phyloP scores from a whole-genome alignment of 139 green algal genomes.

The Coelastrella sp. region DNA sequence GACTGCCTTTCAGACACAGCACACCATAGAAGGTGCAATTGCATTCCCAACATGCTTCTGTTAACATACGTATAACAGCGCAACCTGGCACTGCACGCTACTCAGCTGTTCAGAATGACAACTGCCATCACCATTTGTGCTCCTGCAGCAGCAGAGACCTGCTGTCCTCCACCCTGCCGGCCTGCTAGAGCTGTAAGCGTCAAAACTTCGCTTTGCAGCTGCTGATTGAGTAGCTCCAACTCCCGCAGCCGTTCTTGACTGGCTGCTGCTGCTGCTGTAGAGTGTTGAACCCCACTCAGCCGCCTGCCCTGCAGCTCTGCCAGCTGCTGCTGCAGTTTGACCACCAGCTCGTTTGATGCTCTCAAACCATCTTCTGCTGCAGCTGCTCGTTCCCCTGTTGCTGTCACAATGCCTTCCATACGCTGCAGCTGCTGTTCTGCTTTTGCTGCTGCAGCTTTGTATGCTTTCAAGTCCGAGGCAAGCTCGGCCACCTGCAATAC shows the following conservation, averaged over 20 bases:
- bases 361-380: conserved; percentile 9
- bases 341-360: not conserved
- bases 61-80: too few relatives aligned
- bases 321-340: conserved; percentile 12
- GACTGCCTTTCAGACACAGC: too few relatives aligned
- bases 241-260: not conserved
- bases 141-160: too few relatives aligned
- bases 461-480: not conserved
- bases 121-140: too few relatives aligned
- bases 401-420: not conserved
- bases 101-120: too few relatives aligned
- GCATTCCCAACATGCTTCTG: too few relatives aligned
- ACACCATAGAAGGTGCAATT: too few relatives aligned
- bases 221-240: not conserved
- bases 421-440: not conserved
- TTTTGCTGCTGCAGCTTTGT: not conserved
- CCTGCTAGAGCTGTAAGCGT: too few relatives aligned
- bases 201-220: not conserved
- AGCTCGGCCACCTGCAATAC: not conserved
- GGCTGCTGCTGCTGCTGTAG: not conserved
- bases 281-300: too few relatives aligned
- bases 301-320: conserved; percentile 5
- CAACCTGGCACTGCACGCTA: too few relatives aligned
- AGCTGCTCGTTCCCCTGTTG: not conserved
- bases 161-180: too few relatives aligned